phyloP scores from a whole-genome alignment of 371 early-diverging fungal species.

The Nematocida sp. region DNA sequence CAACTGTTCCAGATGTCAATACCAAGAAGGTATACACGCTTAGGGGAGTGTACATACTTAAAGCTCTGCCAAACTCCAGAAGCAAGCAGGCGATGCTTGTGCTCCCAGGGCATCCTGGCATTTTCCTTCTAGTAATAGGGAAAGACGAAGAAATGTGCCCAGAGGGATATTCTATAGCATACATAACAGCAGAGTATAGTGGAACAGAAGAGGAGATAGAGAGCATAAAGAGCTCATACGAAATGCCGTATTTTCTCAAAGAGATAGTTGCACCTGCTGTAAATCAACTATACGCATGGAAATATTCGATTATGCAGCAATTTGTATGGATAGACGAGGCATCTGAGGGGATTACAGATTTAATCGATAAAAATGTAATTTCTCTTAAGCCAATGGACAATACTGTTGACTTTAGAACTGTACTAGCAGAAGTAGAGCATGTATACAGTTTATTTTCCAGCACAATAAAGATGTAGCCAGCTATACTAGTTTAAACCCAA shows the following conservation, averaged over 20 bases:
- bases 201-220: slow-evolving; percentile 9
- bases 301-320: slow-evolving; percentile 37
- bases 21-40: slow-evolving; percentile 72
- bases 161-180: slow-evolving; percentile 67
- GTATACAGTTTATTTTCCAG: not conserved
- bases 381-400: slow-evolving; percentile 54
- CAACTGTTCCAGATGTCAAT: slow-evolving; percentile 78
- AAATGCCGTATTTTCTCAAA: not conserved
- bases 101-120: slow-evolving; percentile 60
- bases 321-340: slow-evolving; percentile 42
- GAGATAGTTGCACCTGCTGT: slow-evolving; percentile 20
- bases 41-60: slow-evolving; percentile 58
- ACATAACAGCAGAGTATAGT: slow-evolving; percentile 68
- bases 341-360: not conserved
- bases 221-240: not conserved
- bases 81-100: slow-evolving; percentile 53
- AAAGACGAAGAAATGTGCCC: slow-evolving; percentile 64
- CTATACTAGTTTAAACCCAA: too few species aligned
- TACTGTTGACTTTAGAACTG: slow-evolving; percentile 52
- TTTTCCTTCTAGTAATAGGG: slow-evolving; percentile 69
- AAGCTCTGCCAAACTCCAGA: slow-evolving; percentile 4
- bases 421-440: slow-evolving; percentile 29
- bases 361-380: not conserved
- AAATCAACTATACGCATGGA: slow-evolving; percentile 25
- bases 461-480: not conserved